phyloP scores from a whole-genome alignment of 371 early-diverging fungal species.

The Saksenaea oblongispora region DNA sequence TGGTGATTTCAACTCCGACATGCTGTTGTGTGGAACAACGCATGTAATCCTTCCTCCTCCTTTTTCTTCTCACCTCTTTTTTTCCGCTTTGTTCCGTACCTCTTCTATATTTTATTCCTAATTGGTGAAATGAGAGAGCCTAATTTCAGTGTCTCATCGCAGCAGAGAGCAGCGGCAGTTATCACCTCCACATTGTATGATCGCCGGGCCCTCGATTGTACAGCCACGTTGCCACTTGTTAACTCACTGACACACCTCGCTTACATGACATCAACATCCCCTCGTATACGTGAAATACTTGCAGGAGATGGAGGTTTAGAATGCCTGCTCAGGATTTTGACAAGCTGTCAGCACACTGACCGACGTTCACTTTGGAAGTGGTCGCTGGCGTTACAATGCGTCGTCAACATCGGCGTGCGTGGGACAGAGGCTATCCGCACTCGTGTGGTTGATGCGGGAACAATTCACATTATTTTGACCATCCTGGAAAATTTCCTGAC shows the following conservation, averaged over 20 bases:
- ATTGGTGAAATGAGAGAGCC: conserved; percentile 70
- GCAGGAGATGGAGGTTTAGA: conserved; percentile 89
- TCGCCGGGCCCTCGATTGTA: conserved; percentile 85
- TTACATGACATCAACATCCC: conserved; percentile 79
- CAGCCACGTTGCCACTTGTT: conserved; percentile 80
- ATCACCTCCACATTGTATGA: conserved; percentile 84
- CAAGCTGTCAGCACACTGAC: conserved; percentile 68
- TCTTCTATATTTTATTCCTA: conserved; percentile 2
- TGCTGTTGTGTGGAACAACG: neutral
- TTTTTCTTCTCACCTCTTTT: conserved; percentile 8
- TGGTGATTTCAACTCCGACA: neutral
- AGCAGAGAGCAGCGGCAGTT: conserved; percentile 74
- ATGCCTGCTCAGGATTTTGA: conserved; percentile 77
- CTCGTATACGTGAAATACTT: conserved; percentile 76
- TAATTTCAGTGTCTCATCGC: conserved; percentile 73
- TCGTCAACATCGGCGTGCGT: conserved; percentile 84
- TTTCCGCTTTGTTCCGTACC: neutral
- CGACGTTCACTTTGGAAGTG: conserved; percentile 74
- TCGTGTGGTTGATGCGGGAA: conserved; percentile 81
- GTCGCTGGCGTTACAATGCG: conserved; percentile 81
- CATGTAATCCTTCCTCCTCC: conserved; percentile 3
- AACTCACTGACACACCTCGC: conserved; percentile 85
- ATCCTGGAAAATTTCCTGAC: conserved; percentile 73
- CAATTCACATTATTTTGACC: conserved; percentile 74
- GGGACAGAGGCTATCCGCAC: conserved; percentile 78